These are phyloP conservation scores for Pogostemon cablin DNA, from an alignment of 257 asterid species.

Conservation along the genomic window DNA sequence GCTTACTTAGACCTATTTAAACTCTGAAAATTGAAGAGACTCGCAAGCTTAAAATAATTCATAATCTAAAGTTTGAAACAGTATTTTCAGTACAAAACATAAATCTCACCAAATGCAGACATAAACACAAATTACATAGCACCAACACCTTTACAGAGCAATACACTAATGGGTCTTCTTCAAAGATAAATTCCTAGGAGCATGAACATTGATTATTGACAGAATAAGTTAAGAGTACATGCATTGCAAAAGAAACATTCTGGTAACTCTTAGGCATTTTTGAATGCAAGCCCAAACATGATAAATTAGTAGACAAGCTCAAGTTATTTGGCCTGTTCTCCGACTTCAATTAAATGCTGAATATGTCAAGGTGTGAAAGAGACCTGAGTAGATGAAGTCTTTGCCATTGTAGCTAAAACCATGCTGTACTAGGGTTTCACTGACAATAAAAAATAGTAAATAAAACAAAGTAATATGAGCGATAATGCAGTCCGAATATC, in stretches of 20 bases:
- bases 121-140: not conserved
- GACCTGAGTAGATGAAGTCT: conserved; percentile 92
- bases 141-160: not conserved
- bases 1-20: not conserved
- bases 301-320: not conserved
- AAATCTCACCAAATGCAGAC: not conserved
- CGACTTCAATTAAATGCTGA: conserved; percentile 8
- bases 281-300: not conserved
- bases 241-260: conserved; percentile 13
- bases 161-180: not conserved
- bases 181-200: not conserved
- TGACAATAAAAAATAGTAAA: conserved; percentile 40
- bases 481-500: conserved; percentile 28
- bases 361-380: conserved; percentile 18
- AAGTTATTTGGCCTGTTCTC: not conserved
- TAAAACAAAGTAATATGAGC: conserved; percentile 27
- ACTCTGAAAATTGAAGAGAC: not conserved
- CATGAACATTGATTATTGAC: not conserved
- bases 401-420: conserved; percentile 94
- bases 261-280: conserved; percentile 1
- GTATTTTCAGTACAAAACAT: not conserved
- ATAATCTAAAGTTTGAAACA: too few relatives aligned
- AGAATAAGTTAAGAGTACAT: not conserved
- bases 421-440: conserved; percentile 91
- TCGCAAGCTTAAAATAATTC: not conserved